phyloP scores from a whole-genome alignment of 202 grass and related monocot species.

The Cymbopogon flexuosus region DNA sequence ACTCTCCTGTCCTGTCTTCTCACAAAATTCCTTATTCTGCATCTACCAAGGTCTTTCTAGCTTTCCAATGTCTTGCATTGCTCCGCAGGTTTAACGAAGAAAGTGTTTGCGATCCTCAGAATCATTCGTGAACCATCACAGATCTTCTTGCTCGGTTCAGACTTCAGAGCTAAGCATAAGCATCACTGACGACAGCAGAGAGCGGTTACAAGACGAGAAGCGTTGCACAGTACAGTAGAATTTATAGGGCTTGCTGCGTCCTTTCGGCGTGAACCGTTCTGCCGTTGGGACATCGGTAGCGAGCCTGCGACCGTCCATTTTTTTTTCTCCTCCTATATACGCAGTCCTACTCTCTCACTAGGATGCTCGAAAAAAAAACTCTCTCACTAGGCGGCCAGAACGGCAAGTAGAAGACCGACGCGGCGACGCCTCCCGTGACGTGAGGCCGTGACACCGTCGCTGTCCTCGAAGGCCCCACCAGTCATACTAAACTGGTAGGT shows the following conservation, averaged over 20 bases:
- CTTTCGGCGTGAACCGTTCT: constrained; percentile 8
- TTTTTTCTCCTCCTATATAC: neutral
- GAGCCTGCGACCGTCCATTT: neutral
- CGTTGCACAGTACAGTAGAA: neutral
- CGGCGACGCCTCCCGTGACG: neutral
- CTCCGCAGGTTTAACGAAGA: no score
- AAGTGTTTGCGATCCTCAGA: neutral
- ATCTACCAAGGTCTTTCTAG: neutral
- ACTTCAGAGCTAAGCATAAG: neutral
- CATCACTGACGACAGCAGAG: neutral
- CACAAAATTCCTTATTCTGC: neutral
- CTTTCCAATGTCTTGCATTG: neutral
- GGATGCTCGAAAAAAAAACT: no score
- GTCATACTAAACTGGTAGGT: neutral
- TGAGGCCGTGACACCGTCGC: neutral
- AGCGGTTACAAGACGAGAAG: neutral
- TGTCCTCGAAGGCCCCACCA: neutral
- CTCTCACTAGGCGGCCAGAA: neutral
- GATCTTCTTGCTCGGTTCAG: no score
- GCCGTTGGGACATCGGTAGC: neutral
- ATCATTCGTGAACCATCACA: neutral
- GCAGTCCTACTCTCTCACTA: neutral
- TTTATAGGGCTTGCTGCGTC: neutral
- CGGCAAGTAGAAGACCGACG: neutral
- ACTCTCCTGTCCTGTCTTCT: neutral